Conservation (phyloP, 2,329 filamentous ascomycete genomes). For the Pseudogymnoascus pannorum region DNA sequence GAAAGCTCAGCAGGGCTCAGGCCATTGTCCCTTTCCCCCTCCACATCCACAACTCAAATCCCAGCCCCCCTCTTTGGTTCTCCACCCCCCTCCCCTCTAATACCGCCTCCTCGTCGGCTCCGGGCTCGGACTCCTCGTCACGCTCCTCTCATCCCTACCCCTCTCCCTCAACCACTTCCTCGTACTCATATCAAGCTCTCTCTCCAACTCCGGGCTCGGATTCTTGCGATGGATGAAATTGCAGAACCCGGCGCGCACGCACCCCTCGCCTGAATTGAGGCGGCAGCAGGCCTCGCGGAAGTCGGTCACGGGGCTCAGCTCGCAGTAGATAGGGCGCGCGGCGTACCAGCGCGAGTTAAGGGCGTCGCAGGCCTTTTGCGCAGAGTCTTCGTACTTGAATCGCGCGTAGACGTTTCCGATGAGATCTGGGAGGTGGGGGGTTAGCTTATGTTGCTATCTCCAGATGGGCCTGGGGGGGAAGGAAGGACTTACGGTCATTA, state of each 20-base stretch:
- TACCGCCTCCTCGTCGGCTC: constrained; percentile 70
- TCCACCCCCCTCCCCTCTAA: constrained; percentile 34
- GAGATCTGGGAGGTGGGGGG: constrained; percentile 58
- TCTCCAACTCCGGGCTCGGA: constrained; percentile 78
- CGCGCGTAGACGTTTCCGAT: constrained; percentile 99
- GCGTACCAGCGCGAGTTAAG: constrained; percentile 97
- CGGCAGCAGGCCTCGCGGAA: constrained; percentile 97
- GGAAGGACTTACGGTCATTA: constrained; percentile 69
- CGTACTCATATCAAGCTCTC: constrained; percentile 77
- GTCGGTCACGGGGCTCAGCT: constrained; percentile 92
- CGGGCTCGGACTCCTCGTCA: constrained; percentile 75
- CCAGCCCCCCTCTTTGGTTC: neutral
- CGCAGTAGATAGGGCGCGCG: constrained; percentile 94
- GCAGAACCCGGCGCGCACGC: constrained; percentile 93
- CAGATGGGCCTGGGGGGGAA: neutral
- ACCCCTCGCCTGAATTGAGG: constrained; percentile 89
- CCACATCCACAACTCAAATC: neutral
- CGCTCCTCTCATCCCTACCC: constrained; percentile 76
- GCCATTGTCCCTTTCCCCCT: neutral
- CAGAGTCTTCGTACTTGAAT: constrained; percentile 98
- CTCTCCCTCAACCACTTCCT: constrained; percentile 93
- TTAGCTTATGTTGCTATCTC: neutral
- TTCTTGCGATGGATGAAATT: constrained; percentile 99
- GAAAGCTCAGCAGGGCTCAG: constrained; percentile 6
- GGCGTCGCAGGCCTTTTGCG: constrained; percentile 87